A percentile compares a stretch with the other conserved stretches of the same genome.
Evolutionary conservation across 257 asterid genomes (phyloP).

Genomic region (Gentiana macrophylla): DNA sequence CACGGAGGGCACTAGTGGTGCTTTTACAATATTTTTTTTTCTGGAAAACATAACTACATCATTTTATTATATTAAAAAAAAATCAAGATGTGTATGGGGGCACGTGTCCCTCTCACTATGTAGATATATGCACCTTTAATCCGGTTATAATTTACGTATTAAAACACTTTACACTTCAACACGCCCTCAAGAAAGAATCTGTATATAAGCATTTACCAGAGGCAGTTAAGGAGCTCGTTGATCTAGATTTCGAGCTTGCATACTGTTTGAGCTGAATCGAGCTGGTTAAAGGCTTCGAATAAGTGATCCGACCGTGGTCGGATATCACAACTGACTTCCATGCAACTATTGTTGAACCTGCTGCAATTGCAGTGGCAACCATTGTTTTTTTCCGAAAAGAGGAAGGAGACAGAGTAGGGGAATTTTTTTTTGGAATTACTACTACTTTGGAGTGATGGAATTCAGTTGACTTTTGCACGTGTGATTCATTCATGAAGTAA

Average conservation of each 20-base stretch:
- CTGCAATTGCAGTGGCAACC: slow-evolving; percentile 42
- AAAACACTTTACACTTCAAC: too few species aligned
- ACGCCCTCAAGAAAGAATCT: too few species aligned
- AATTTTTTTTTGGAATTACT: not conserved
- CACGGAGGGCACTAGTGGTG: too few species aligned
- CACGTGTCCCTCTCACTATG: too few species aligned
- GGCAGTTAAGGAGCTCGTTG: slow-evolving; percentile 33
- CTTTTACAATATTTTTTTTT: too few species aligned
- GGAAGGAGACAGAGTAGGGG: slow-evolving; percentile 1
- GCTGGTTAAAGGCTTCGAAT: slow-evolving; percentile 16
- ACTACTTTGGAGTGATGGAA: slow-evolving; percentile 1
- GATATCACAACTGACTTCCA: slow-evolving; percentile 24
- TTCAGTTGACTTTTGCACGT: not conserved
- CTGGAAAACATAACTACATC: not conserved
- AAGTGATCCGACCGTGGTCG: slow-evolving; percentile 21
- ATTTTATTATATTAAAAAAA: not conserved
- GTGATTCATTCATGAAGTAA: slow-evolving; percentile 2
- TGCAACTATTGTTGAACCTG: slow-evolving; percentile 50
- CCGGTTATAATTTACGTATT: not conserved
- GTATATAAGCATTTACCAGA: slow-evolving; percentile 26
- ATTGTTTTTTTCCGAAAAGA: slow-evolving; percentile 7
- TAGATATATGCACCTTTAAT: not conserved
- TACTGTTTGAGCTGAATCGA: slow-evolving; percentile 27
- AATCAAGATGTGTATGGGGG: too few species aligned
- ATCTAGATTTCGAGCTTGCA: slow-evolving; percentile 35